Base-by-base conservation (phyloP, 306 rosid genomes). In the Inga oerstediana region DNA sequence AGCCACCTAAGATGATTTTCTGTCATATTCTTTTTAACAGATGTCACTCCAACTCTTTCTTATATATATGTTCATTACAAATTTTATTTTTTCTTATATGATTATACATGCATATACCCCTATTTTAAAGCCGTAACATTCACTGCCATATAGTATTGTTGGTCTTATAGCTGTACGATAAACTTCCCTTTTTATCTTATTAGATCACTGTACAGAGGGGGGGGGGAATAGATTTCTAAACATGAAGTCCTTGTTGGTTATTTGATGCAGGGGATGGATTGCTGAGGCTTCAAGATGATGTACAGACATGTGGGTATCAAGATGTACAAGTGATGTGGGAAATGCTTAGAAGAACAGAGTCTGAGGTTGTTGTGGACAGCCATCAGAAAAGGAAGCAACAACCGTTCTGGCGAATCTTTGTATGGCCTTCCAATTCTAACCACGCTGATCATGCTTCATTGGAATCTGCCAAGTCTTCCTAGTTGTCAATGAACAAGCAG, bases 281-380 rank as follows among this genome's bases (percentile, higher is more conserved):
- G 22, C 45, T 95, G 83, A 92, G 90, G 85, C 98, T 95, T 51
- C 87, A 89, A 17, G 87, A 91, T 77, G 98, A 95, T 77, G 91
- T 95, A 35, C 89, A 95, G 44, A 93, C 92, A 3, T 95, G 98
- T 81, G 97, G 89, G 27, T 95, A 95, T 79, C 81, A 93, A 59
- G 98, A 93, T 49, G 93, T 95, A 34, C 96, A 93, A 39, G 97
- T 95, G 79, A 93, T 95, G 98, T 95, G 98, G 98, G 95, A 95
- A 70, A 93, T 95, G 84, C 84, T 87, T 43, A 79, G 62, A 10
- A 81, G 75, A 84, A 74, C 84, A 13, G 80, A 78, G 70, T 62
- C 72, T 1, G 74, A 76, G 58, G 46, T 66, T 20, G 51, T 49
- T 17, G 61, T 51, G 30, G 82, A 83, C 64, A 83, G 77, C 71